These are phyloP conservation scores for Cyclocybe aegerita DNA, from an alignment of 768 basidiomycete genomes.

Conservation along the genomic window DNA sequence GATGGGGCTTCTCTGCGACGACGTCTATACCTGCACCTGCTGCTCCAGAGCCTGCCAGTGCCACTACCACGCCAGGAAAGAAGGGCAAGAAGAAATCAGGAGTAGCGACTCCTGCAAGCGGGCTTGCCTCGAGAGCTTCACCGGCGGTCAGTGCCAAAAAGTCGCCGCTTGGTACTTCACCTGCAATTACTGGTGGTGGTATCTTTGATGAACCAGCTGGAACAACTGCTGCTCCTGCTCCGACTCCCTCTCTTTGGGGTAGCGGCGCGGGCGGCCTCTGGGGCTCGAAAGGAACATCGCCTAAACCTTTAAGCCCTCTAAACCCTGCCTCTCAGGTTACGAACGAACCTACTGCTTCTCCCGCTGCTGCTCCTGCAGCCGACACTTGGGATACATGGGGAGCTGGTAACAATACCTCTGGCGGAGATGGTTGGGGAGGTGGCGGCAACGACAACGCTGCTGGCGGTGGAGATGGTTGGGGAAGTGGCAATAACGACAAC, in stretches of 20 bases:
- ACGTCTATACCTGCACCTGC: constrained; percentile 11
- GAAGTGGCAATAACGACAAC: no score
- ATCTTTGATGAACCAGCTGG: constrained; percentile 8
- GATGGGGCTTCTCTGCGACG: constrained; percentile 18
- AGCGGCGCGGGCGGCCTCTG: constrained; percentile 15
- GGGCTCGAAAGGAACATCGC: constrained; percentile 24
- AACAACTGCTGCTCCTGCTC: constrained; percentile 3
- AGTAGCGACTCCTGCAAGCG: constrained; percentile 6
- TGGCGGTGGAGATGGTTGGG: no score
- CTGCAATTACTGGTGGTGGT: neutral
- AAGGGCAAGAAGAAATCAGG: no score
- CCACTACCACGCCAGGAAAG: neutral
- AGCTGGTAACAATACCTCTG: constrained; percentile 8
- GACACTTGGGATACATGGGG: neutral
- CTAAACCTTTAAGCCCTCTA: constrained; percentile 31
- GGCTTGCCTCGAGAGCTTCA: constrained; percentile 19
- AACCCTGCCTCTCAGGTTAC: constrained; percentile 29
- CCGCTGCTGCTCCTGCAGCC: no score
- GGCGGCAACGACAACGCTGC: neutral
- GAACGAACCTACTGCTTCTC: constrained; percentile 9
- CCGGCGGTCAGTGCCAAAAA: constrained; percentile 15
- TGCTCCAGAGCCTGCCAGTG: constrained; percentile 7
- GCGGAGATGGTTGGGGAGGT: constrained; percentile 1
- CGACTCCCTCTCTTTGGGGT: constrained; percentile 4
- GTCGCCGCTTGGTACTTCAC: constrained; percentile 11